Conservation (phyloP, 2,329 filamentous ascomycete genomes). For the Magnaporthiopsis incrustans region DNA sequence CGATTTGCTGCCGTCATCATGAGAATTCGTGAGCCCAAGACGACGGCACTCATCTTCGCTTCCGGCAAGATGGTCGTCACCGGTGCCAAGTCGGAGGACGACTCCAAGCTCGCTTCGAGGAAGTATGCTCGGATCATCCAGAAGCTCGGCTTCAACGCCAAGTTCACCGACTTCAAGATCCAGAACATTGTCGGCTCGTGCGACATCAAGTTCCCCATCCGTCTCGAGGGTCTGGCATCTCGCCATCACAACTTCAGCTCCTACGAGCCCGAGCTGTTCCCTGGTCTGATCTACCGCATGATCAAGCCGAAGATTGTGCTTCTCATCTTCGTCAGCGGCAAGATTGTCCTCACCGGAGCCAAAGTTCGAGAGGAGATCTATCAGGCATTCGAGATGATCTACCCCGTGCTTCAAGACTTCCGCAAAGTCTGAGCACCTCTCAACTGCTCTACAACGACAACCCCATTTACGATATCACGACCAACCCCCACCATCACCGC, state of each 20-base stretch:
- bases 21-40: slow-evolving; percentile 99
- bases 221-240: slow-evolving; percentile 87
- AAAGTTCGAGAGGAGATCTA: slow-evolving; percentile 99
- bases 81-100: slow-evolving; percentile 94
- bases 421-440: slow-evolving; percentile 40
- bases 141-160: slow-evolving; percentile 98
- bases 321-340: slow-evolving; percentile 94
- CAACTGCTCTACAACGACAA: slow-evolving; percentile 27
- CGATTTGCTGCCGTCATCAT: slow-evolving; percentile 99
- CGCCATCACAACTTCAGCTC: slow-evolving; percentile 99
- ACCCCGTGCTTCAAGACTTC: slow-evolving; percentile 78
- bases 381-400: slow-evolving; percentile 94
- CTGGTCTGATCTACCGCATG: slow-evolving; percentile 99
- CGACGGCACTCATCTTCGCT: slow-evolving; percentile 94
- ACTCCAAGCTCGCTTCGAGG: slow-evolving; percentile 90
- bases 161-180: slow-evolving; percentile 99
- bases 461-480: slow-evolving; percentile 39
- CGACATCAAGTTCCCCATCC: slow-evolving; percentile 99
- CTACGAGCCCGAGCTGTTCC: slow-evolving; percentile 97
- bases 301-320: slow-evolving; percentile 99
- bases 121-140: slow-evolving; percentile 99
- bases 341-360: slow-evolving; percentile 95
- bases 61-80: slow-evolving; percentile 99
- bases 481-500: slow-evolving; percentile 12
- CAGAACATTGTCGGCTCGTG: slow-evolving; percentile 99